Percentiles rank a stretch among this genome's conserved stretches.
phyloP scores from a whole-genome alignment of 495 filamentous ascomycete species.

The Endocarpon pusillum region DNA sequence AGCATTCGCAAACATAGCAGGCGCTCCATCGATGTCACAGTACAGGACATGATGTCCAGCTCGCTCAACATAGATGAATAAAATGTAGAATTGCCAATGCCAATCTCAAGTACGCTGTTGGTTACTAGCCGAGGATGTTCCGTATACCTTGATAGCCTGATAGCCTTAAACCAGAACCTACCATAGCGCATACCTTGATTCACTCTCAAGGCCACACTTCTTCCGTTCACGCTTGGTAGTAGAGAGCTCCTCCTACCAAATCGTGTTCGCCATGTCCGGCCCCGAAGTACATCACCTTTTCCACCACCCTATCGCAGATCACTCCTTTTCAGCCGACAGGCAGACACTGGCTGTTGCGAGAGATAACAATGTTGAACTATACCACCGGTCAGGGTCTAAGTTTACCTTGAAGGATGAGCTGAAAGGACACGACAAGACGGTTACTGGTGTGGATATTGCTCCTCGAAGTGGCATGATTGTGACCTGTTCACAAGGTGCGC shows the following conservation, averaged over 20 bases:
- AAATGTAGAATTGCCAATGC: too few relatives aligned
- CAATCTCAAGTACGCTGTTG: too few relatives aligned
- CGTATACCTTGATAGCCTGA: too few relatives aligned
- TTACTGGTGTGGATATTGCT: slow-evolving; percentile 92
- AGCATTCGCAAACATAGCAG: too few relatives aligned
- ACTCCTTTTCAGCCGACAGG: slow-evolving; percentile 90
- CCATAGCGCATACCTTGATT: too few relatives aligned
- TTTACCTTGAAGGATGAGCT: slow-evolving; percentile 83
- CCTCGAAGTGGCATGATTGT: slow-evolving; percentile 81
- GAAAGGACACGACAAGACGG: slow-evolving; percentile 88
- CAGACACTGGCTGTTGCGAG: slow-evolving; percentile 78
- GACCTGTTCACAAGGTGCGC: slow-evolving; percentile 81
- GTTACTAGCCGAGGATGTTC: too few relatives aligned
- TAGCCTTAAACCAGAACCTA: too few relatives aligned
- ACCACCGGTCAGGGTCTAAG: slow-evolving; percentile 50
- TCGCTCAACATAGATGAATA: too few relatives aligned
- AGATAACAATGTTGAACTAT: slow-evolving; percentile 84
- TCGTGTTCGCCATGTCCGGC: slow-evolving; percentile 45
- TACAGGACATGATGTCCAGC: too few relatives aligned
- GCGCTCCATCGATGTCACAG: too few relatives aligned
- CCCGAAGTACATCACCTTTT: slow-evolving; percentile 95
- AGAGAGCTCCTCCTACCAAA: slow-evolving; percentile 98
- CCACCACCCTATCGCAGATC: slow-evolving; percentile 88
- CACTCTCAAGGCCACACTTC: too few relatives aligned
- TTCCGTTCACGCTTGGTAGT: slow-evolving; percentile 87